Evolutionary conservation across 345 rosid genomes (phyloP), one percentile per base, ranked within the genome.

Genomic region (Salix dunnii): DNA sequence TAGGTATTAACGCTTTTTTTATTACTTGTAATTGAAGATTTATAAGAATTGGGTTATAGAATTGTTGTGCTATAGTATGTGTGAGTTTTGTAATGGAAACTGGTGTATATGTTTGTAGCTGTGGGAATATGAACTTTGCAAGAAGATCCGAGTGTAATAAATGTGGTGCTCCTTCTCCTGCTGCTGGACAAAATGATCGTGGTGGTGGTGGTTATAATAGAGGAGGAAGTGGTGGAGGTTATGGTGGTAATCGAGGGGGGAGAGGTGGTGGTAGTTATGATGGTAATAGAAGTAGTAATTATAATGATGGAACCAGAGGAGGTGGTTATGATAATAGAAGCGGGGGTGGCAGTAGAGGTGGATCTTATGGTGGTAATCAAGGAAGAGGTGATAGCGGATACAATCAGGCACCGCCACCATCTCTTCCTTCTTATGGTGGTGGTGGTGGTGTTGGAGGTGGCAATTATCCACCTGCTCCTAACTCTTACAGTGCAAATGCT

Each of bases 41-140:
- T 46, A 46, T 46, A 3, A 46, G 49, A 14, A 43, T 13, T 43
- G 48, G 9, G 21, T 43, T 30, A 70, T 70, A 31, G 28, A 58
- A 4, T 10, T 58, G 14, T n/a, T 23, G 4, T 21, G 20, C 21
- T 53, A 33, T 67, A 25, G 36, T 48, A 70, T 18, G 58, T 53
- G 33, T 73, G 65, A 55, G 70, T 43, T 33, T 67, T 80, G 80
- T 51, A n/a, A 74, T 79, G 77, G 76, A 77, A 66, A 83, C 69
- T 81, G 79, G 79, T 78, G 48, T 43, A 8, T 79, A 71, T 88
- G 77, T 86, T 31, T 90, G 84, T 87, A 96, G 99, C 79, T 94
- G 98, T 86, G 99, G 96, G 82, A 96, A 96, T 87, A 84, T 88
- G 88, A 96, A 96, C 85, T 96, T 96, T 82, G 97, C 97, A 28